These are phyloP conservation scores for Plectosphaerella plurivora DNA, from an alignment of 2,329 filamentous ascomycete species.

Conservation along the genomic window DNA sequence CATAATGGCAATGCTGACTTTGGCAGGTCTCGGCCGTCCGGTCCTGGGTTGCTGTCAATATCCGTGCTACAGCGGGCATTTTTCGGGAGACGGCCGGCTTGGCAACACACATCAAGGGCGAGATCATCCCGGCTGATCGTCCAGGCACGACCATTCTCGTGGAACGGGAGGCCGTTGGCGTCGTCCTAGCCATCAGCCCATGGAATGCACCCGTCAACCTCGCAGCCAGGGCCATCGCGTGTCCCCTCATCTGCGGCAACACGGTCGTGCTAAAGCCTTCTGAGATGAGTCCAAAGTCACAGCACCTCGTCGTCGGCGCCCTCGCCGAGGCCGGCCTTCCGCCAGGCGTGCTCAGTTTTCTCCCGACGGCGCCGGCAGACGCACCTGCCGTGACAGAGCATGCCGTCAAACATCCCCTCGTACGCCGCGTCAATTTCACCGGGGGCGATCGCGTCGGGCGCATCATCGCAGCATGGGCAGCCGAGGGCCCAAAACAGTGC, in stretches of 20 bases:
- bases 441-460: slow-evolving; percentile 68
- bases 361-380: slow-evolving; percentile 64
- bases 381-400: slow-evolving; percentile 50
- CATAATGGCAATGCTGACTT: too few relatives aligned
- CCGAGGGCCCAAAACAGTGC: slow-evolving; percentile 61
- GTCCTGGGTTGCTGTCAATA: slow-evolving; percentile 29
- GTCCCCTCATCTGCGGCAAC: slow-evolving; percentile 55
- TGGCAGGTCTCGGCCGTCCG: slow-evolving; percentile 18
- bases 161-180: slow-evolving; percentile 65
- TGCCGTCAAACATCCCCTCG: slow-evolving; percentile 60
- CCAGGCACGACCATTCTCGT: slow-evolving; percentile 55
- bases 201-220: slow-evolving; percentile 80
- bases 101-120: slow-evolving; percentile 28
- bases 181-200: slow-evolving; percentile 72
- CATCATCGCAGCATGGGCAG: slow-evolving; percentile 58
- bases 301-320: slow-evolving; percentile 56
- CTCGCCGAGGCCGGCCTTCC: slow-evolving; percentile 69
- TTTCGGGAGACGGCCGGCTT: slow-evolving; percentile 36
- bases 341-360: slow-evolving; percentile 66
- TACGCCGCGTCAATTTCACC: slow-evolving; percentile 74
- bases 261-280: slow-evolving; percentile 55
- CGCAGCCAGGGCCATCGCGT: slow-evolving; percentile 65
- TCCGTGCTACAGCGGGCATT: slow-evolving; percentile 26
- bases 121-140: slow-evolving; percentile 26
- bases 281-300: slow-evolving; percentile 57